Evolutionary conservation across 495 filamentous ascomycete species (phyloP), one percentile per base, ranked within the genome.

Genomic region (Lasiosphaeriaceae sp.): DNA sequence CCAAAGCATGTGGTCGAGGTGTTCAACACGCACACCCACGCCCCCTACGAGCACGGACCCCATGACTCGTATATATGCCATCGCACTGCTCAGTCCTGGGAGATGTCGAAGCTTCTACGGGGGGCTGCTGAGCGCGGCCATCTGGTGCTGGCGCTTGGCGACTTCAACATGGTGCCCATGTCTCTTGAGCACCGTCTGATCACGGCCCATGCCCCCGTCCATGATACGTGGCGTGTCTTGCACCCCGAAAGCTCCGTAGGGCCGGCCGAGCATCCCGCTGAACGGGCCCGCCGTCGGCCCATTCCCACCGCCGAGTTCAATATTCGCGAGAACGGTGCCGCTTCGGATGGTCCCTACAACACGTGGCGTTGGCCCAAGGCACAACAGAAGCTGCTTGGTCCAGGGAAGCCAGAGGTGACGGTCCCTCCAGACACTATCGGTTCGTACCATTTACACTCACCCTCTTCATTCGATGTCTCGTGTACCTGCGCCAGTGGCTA

Each of bases 21-120:
- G 1, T 97, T 98, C 71, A 93, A 89, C 67, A 98, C 94, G 22
- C 65, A 87, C 75, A 80, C 96, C 4, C 94, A 97, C 67, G 88
- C 94, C 11, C 90, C 91, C 2, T 97, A 98, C 68, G 89, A 94
- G 66, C 74, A 77, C 44, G 64, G 44, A 65, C 84, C 74, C 37
- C 71, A 90, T 57, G 91, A 96, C 66, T 91, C 88, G 22, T 97
- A 97, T 67, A 65, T 90, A 21, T 91, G 88, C 68, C 95, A 97
- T 63, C 88, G 92, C 22, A 89, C 87, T 4, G 90, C 94, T 0
- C 94, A 98, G 71, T 88, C 94, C n/a, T 98, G 94, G 94, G 90
- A 97, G 72, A 91, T 97, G 47, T 81, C 92, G 31, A 96, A 96
- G 72, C 75, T 97, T 8, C 87, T 96, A 71, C 86, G 91, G 5